Conservation (phyloP, 768 basidiomycete genomes). For the Russula abietina region DNA sequence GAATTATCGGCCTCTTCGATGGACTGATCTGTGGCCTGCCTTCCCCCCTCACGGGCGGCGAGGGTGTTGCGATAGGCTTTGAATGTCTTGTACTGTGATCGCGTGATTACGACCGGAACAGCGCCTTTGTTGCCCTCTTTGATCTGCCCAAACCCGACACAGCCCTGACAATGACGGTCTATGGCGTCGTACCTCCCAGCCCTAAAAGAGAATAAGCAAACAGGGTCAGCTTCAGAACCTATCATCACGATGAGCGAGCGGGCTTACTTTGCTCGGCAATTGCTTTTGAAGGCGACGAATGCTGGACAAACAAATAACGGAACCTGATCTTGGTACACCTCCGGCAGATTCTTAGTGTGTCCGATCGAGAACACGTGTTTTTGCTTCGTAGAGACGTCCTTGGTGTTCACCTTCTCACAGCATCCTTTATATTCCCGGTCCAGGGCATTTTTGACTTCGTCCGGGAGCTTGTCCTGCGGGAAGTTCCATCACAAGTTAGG, state of each 20-base stretch:
- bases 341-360: not conserved
- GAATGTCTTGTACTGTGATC: not conserved
- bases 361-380: slow-evolving; percentile 6
- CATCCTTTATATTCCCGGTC: not conserved
- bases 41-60: no score
- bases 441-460: not conserved
- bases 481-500: not conserved
- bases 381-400: not conserved
- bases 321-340: not conserved
- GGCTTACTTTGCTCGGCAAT: slow-evolving; percentile 11
- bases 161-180: not conserved
- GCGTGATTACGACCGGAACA: not conserved
- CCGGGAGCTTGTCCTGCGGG: not conserved
- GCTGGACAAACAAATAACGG: slow-evolving; percentile 1
- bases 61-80: not conserved
- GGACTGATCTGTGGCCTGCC: no score
- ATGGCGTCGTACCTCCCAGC: slow-evolving; percentile 11
- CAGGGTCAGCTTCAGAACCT: no score
- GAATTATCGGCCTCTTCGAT: no score
- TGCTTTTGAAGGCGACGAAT: not conserved
- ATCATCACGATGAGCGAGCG: not conserved
- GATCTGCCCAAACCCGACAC: not conserved
- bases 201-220: not conserved
- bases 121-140: not conserved
- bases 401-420: not conserved